phyloP scores from a whole-genome alignment of 2,329 filamentous ascomycete genomes.

The Cladophialophora carrionii region DNA sequence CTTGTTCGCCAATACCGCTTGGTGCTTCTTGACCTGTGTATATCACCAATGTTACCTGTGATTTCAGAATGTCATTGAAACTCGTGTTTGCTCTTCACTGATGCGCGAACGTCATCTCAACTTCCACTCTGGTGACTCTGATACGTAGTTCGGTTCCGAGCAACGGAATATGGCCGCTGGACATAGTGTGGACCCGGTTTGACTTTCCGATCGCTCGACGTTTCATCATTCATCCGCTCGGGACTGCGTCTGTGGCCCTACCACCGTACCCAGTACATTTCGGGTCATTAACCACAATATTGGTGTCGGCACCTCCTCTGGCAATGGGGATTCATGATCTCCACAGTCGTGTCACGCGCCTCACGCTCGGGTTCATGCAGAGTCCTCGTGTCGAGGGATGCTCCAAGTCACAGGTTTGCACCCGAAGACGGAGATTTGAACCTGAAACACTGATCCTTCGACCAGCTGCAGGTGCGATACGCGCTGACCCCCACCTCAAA shows the following conservation, averaged over 20 bases:
- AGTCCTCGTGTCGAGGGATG: background rate
- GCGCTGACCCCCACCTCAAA: background rate
- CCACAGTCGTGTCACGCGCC: background rate
- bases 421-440: background rate
- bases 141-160: background rate
- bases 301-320: no score
- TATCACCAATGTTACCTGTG: background rate
- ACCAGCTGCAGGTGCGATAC: background rate
- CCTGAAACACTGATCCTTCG: constrained; percentile 3
- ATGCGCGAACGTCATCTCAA: no score
- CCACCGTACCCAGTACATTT: background rate
- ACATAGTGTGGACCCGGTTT: background rate
- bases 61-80: background rate
- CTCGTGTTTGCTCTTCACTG: no score
- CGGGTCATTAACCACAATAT: background rate
- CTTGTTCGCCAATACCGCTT: background rate
- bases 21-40: background rate
- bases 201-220: background rate
- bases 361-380: background rate
- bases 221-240: background rate
- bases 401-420: background rate
- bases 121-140: no score
- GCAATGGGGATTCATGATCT: background rate
- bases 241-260: background rate
- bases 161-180: background rate